Evolutionary conservation across 2,329 filamentous ascomycete species (phyloP).

Genomic region (Trematosphaeria pertusa): DNA sequence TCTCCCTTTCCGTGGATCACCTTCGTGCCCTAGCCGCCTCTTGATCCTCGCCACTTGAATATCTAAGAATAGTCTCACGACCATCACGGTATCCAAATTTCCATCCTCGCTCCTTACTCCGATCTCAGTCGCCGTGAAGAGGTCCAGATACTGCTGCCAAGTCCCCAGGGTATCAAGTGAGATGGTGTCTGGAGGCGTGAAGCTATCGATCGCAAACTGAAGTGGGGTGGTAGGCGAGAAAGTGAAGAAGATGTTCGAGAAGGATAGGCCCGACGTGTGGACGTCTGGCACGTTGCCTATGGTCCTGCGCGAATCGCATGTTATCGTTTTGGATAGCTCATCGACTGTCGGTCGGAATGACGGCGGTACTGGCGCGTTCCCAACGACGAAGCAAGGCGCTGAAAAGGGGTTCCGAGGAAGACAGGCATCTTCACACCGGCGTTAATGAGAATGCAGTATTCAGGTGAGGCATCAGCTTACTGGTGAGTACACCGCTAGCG

Average conservation of each 20-base stretch:
- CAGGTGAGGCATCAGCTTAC: no score
- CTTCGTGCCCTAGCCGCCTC: no score
- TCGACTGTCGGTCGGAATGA: neutral
- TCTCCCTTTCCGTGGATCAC: no score
- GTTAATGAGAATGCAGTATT: no score
- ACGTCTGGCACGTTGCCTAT: neutral
- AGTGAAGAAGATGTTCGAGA: neutral
- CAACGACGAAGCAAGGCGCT: neutral
- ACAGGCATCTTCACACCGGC: no score
- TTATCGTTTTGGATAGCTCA: neutral
- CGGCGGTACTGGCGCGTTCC: neutral
- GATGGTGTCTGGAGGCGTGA: neutral
- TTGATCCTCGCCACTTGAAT: neutral
- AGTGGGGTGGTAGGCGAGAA: neutral
- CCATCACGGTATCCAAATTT: neutral
- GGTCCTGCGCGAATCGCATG: neutral
- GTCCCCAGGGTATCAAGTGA: neutral
- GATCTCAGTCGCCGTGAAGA: neutral
- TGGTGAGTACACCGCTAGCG: no score
- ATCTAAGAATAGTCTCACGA: neutral
- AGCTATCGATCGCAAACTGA: neutral
- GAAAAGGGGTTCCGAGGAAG: no score
- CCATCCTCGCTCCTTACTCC: neutral
- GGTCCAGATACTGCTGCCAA: neutral
- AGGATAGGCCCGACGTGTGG: neutral